Percentiles rank a stretch among this genome's conserved stretches.
These are phyloP conservation scores for Cystofilobasidium ferigula DNA, from an alignment of 768 basidiomycete species.

Conservation along the genomic window DNA sequence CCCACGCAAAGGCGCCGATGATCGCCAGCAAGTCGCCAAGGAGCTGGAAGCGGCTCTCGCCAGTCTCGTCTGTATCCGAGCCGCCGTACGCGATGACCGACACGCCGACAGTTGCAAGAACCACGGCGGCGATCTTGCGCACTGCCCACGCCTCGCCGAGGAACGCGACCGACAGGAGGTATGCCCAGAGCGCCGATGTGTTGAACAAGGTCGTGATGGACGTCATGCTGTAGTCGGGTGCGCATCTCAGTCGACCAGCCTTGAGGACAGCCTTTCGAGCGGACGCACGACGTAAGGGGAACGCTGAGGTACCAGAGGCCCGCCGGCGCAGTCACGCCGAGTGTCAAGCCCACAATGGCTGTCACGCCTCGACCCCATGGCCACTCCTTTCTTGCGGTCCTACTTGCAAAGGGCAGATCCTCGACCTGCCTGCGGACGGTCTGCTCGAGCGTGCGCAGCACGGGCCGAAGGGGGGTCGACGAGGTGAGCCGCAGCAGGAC, in stretches of 20 bases:
- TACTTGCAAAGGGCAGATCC: slow-evolving; percentile 20
- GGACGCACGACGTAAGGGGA: slow-evolving; percentile 8
- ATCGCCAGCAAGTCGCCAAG: slow-evolving; percentile 11
- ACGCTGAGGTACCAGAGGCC: neutral
- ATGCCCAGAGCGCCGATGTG: slow-evolving; percentile 18
- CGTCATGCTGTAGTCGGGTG: neutral
- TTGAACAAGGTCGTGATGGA: slow-evolving; percentile 23
- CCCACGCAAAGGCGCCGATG: neutral
- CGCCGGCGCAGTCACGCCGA: neutral
- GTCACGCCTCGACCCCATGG: neutral
- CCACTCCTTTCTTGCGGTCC: neutral
- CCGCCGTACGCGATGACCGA: slow-evolving; percentile 11
- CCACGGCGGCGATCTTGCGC: slow-evolving; percentile 9
- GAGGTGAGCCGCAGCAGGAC: slow-evolving; percentile 47
- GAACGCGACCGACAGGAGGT: slow-evolving; percentile 14
- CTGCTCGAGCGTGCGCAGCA: slow-evolving; percentile 46
- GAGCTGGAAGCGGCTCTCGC: neutral
- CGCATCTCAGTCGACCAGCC: neutral
- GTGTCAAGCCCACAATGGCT: neutral
- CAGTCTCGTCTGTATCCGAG: neutral
- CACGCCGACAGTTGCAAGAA: neutral
- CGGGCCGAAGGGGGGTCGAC: slow-evolving; percentile 44
- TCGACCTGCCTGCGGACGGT: slow-evolving; percentile 43
- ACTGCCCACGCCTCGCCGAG: slow-evolving; percentile 9
- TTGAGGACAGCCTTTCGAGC: neutral